Evolutionary conservation across 495 filamentous ascomycete genomes (phyloP), one percentile per base, ranked within the genome.

Genomic region (Penicillium longicatenatum): DNA sequence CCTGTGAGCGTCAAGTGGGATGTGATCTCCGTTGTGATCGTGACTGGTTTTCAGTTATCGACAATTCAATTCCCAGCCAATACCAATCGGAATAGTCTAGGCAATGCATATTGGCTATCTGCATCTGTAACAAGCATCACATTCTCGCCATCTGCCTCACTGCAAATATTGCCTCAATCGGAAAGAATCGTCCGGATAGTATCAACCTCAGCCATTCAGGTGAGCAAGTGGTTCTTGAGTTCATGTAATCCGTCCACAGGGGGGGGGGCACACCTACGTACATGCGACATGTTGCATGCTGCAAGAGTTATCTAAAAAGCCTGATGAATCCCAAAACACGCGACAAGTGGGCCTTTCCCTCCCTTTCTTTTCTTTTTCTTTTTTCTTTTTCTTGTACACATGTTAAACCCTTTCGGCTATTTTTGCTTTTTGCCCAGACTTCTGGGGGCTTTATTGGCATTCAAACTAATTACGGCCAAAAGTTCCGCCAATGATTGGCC

Each of bases 151-250:
- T 4, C 31, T 37, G 44, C 8, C 17, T 31, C 31, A 41, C 44
- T 53, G 47, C 49, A 57, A 57, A 39, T 57, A 53, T 24, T 42
- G 45, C 61, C 61, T 54, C n/a, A 54, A 63, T 39, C 6, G 61
- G 61, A 19, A 63, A 63, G 30, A 57, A 63, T 60, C 53, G 14
- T 48, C 45, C 16, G 12, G 26, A 47, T 54, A 26, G n/a, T 19
- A 26, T 55, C 26, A 48, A 51, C 21, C 20, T 58, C 60, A 41
- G 60, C 51, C 60, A 55, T 47, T 55, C 50, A 46, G 39, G 60
- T 58, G 55, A 58, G 58, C 46, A 22, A 21, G 51, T 47, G 3
- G 4, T 17, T 39, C 37, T 39, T 39, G 37, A 17, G 11, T 39
- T 39, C 14, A n/a, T 16, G 35, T 16, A 39, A 53, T 59, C 11